Evolutionary conservation across 805 yeast genomes (phyloP).

Genomic region (Tetrapisispora namnaoensis): DNA sequence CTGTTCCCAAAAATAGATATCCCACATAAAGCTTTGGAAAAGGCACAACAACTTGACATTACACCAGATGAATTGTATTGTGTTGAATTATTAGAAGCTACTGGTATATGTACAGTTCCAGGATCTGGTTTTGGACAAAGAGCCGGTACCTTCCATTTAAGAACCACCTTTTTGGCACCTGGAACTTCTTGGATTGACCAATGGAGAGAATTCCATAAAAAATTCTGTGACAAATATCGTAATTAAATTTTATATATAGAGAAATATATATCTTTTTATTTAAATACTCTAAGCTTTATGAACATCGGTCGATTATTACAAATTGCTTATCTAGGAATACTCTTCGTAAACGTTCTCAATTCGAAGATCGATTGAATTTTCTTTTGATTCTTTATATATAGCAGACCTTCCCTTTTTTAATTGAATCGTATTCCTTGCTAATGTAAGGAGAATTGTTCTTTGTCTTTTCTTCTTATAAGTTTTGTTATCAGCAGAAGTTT

Average conservation of each 20-base stretch:
- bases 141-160: constrained; percentile 79
- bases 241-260: constrained; percentile 6
- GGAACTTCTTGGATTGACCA: constrained; percentile 79
- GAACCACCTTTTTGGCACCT: constrained; percentile 96
- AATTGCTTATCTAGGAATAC: background rate
- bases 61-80: constrained; percentile 86
- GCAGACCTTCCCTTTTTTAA: constrained; percentile 12
- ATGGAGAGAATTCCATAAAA: constrained; percentile 71
- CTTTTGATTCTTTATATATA: constrained; percentile 17
- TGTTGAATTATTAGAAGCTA: constrained; percentile 64
- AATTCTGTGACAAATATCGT: constrained; percentile 52
- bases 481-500: constrained; percentile 13
- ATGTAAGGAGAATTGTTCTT: constrained; percentile 14
- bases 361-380: background rate
- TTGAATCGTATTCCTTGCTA: constrained; percentile 14
- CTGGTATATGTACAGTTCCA: constrained; percentile 97
- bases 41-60: constrained; percentile 47
- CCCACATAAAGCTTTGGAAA: constrained; percentile 50
- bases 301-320: no score
- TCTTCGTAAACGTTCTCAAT: background rate
- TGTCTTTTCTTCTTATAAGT: constrained; percentile 14
- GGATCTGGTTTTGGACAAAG: constrained; percentile 96
- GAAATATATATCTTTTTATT: background rate
- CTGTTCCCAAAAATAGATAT: constrained; percentile 73
- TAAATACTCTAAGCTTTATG: background rate